A percentile compares a stretch with the other conserved stretches of the same genome.
These are phyloP conservation scores for Diplodia seriata DNA, from an alignment of 2,329 filamentous ascomycete genomes.

Conservation along the genomic window DNA sequence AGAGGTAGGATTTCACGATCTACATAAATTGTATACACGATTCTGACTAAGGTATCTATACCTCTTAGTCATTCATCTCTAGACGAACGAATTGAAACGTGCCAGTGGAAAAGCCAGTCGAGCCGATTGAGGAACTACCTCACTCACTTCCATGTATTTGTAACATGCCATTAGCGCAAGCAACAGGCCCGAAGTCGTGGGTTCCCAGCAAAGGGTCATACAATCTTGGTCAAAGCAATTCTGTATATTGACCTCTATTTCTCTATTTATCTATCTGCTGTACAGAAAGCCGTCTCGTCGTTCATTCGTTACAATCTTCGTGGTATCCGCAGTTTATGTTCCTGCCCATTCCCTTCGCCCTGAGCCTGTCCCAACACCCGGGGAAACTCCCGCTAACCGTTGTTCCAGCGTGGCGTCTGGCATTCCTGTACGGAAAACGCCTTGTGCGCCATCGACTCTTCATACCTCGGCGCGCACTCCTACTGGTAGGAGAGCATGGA, in stretches of 20 bases:
- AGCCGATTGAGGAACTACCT: too few relatives aligned
- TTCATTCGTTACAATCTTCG: slow-evolving; percentile 1
- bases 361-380: neutral
- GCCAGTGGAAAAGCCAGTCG: too few relatives aligned
- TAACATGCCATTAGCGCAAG: neutral
- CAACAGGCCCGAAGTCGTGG: neutral
- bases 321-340: neutral
- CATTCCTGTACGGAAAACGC: neutral
- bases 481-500: slow-evolving; percentile 1
- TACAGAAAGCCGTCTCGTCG: slow-evolving; percentile 3
- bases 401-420: neutral
- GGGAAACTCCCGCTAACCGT: neutral
- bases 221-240: neutral
- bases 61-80: too few relatives aligned
- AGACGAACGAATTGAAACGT: too few relatives aligned
- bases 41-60: too few relatives aligned
- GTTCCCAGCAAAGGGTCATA: neutral
- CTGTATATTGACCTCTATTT: neutral
- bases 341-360: neutral
- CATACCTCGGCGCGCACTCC: slow-evolving; percentile 7
- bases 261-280: neutral
- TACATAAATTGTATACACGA: too few relatives aligned
- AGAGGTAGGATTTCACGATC: too few relatives aligned
- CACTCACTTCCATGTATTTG: neutral
- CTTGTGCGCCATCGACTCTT: neutral